Evolutionary conservation across 768 basidiomycete species (phyloP).

Genomic region (Udeniomyces megalosporus): DNA sequence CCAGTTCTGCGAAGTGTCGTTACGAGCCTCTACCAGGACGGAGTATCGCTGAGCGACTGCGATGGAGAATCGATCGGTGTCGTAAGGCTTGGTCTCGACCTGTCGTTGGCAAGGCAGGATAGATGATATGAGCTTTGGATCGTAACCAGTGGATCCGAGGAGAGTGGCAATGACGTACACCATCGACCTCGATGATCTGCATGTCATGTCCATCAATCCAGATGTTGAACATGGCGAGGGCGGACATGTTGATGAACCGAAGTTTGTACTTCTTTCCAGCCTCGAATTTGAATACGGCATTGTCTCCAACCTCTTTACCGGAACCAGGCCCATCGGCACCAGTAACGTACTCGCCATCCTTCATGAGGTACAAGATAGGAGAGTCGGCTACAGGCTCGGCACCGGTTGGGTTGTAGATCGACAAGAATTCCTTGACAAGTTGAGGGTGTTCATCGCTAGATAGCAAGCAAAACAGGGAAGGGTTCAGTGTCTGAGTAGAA

Average conservation of each 20-base stretch:
- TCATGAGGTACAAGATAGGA: conserved; percentile 65
- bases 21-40: conserved; percentile 74
- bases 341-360: conserved; percentile 52
- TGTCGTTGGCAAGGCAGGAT: no score
- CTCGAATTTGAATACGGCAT: conserved; percentile 65
- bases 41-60: conserved; percentile 88
- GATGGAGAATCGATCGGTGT: conserved; percentile 54
- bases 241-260: conserved; percentile 54
- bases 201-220: conserved; percentile 32
- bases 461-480: conserved; percentile 12
- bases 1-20: conserved; percentile 72
- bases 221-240: conserved; percentile 27
- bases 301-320: conserved; percentile 54
- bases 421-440: neutral
- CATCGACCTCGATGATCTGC: conserved; percentile 30
- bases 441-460: neutral
- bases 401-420: conserved; percentile 31
- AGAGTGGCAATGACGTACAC: conserved; percentile 15
- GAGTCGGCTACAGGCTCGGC: conserved; percentile 83
- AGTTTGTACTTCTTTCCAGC: conserved; percentile 82
- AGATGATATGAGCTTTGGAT: no score
- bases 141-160: no score
- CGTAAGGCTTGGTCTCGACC: conserved; percentile 52
- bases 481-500: neutral
- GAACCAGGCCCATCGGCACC: conserved; percentile 37